Conservation (phyloP, 768 basidiomycete species). For the Russula abietina region DNA sequence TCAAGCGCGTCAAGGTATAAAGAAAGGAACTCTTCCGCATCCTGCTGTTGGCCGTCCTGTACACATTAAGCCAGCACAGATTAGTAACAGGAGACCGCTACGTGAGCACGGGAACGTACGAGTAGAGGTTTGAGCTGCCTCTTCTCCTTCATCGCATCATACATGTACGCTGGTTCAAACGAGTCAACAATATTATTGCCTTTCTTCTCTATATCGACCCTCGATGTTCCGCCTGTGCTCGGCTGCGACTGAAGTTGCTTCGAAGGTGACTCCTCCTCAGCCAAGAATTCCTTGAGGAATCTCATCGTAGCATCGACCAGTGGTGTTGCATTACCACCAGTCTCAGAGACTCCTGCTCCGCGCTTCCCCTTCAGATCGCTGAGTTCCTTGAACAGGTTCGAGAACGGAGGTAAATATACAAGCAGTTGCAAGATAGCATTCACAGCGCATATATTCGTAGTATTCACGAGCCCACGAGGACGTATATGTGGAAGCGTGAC, state of each 20-base stretch:
- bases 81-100: background rate
- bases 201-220: conserved; percentile 39
- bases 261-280: conserved; percentile 26
- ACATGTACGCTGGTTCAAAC: conserved; percentile 80
- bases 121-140: conserved; percentile 90
- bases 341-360: conserved; percentile 31
- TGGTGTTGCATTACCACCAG: conserved; percentile 36
- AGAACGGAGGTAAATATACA: conserved; percentile 82
- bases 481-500: conserved; percentile 37
- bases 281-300: conserved; percentile 71
- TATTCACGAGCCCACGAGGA: conserved; percentile 84
- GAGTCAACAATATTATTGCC: conserved; percentile 54
- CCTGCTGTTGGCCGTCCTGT: background rate
- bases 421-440: conserved; percentile 94
- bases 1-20: background rate
- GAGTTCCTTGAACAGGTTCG: conserved; percentile 66
- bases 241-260: background rate
- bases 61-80: conserved; percentile 1
- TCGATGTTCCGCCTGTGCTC: conserved; percentile 32
- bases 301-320: conserved; percentile 61
- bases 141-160: conserved; percentile 90
- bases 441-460: conserved; percentile 96
- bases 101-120: conserved; percentile 39
- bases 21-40: background rate
- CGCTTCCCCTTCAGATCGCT: conserved; percentile 40